These are phyloP conservation scores for Pythium rhizo-oryzae DNA, from an alignment of 352 stramenopile species.

Conservation along the genomic window DNA sequence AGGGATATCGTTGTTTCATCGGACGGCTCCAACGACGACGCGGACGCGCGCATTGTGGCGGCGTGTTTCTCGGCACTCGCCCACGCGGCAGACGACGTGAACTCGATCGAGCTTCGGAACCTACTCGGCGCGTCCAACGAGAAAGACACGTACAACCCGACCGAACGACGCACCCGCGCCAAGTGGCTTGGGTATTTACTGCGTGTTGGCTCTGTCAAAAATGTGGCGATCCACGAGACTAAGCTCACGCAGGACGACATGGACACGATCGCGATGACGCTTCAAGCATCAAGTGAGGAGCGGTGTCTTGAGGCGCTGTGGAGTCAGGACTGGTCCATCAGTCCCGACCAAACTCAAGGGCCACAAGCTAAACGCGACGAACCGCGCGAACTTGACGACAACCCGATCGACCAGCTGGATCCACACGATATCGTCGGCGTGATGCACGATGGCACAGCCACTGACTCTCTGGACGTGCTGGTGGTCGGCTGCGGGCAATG, in stretches of 20 bases:
- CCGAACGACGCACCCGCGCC: slow-evolving; percentile 6
- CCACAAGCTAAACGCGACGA: background rate
- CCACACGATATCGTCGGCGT: slow-evolving; percentile 8
- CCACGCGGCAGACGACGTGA: slow-evolving; percentile 10
- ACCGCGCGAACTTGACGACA: too few species aligned
- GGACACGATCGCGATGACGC: slow-evolving; percentile 9
- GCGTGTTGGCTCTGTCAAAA: background rate
- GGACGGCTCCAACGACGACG: background rate
- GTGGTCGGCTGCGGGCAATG: slow-evolving; percentile 19
- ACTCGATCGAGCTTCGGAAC: background rate
- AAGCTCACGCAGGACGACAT: slow-evolving; percentile 13
- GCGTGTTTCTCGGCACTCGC: slow-evolving; percentile 16
- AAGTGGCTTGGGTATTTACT: slow-evolving; percentile 21
- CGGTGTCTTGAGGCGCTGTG: slow-evolving; percentile 1
- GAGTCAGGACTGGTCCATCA: background rate
- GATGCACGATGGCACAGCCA: slow-evolving; percentile 7
- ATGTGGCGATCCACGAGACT: slow-evolving; percentile 10
- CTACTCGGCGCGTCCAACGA: slow-evolving; percentile 2
- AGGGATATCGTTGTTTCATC: slow-evolving; percentile 4
- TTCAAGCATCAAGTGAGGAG: background rate
- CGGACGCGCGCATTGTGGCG: background rate
- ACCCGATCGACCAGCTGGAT: too few species aligned
- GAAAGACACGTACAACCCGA: background rate
- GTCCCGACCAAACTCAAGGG: background rate
- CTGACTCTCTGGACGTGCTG: slow-evolving; percentile 13